A percentile compares a stretch with the other conserved stretches of the same genome.
Evolutionary conservation across 1,284 basidiomycete species (phyloP).

Genomic region (Rhodofomes roseus): DNA sequence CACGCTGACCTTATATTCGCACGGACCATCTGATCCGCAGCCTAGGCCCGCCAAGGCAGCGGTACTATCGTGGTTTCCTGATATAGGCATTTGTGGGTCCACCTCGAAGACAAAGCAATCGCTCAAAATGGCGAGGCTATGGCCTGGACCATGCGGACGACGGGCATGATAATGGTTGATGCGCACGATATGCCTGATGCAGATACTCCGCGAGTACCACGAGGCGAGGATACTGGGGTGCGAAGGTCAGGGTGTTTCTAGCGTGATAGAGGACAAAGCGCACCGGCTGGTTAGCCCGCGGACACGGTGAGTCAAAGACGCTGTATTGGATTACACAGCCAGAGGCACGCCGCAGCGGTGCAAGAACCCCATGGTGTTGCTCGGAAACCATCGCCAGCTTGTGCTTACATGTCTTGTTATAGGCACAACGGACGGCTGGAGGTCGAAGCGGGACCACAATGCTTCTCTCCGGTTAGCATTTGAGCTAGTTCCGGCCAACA

Average conservation of each 20-base stretch:
- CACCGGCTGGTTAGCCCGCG: no score
- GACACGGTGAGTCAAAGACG: no score
- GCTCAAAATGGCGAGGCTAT: neutral
- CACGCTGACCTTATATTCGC: neutral
- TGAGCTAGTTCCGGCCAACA: no score
- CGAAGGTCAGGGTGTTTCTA: neutral
- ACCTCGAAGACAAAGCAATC: no score
- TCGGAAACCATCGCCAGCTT: no score
- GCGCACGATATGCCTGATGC: neutral
- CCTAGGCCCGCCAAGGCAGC: neutral
- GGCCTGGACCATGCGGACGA: neutral
- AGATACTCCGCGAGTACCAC: neutral
- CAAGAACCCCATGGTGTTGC: no score
- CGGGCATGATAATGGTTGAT: neutral
- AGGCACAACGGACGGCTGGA: no score
- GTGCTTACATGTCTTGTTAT: no score
- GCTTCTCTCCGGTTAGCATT: no score
- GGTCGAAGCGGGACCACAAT: no score
- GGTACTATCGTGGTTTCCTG: neutral
- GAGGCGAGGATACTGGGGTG: neutral
- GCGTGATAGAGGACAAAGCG: neutral
- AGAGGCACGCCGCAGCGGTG: no score
- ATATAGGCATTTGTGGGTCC: neutral
- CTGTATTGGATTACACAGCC: no score
- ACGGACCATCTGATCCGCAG: neutral